A percentile compares a stretch with the other conserved stretches of the same genome.
Conservation (phyloP, 2,329 filamentous ascomycete species). For the Penicillium sp. region DNA sequence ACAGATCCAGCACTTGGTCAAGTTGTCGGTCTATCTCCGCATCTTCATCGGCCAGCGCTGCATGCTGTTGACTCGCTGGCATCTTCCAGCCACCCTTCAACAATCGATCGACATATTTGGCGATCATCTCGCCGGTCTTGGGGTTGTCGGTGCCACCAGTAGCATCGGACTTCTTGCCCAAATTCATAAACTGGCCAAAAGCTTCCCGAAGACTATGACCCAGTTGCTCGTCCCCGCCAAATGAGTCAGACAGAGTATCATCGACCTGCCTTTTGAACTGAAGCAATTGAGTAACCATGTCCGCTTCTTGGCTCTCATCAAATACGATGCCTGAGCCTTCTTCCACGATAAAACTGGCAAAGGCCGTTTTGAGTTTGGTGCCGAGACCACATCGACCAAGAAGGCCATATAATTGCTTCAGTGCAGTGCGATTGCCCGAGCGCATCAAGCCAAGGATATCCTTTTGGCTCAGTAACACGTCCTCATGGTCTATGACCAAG, state of each 20-base stretch:
- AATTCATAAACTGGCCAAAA: constrained; percentile 90
- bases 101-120: constrained; percentile 89
- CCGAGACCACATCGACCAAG: constrained; percentile 70
- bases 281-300: constrained; percentile 82
- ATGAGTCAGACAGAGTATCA: constrained; percentile 70
- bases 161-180: constrained; percentile 66
- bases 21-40: constrained; percentile 87
- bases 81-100: constrained; percentile 78
- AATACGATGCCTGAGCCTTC: constrained; percentile 76
- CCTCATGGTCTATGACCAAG: constrained; percentile 66
- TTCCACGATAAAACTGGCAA: constrained; percentile 72
- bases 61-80: constrained; percentile 43
- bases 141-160: constrained; percentile 80
- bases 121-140: constrained; percentile 97
- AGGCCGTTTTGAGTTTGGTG: constrained; percentile 66
- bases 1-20: constrained; percentile 88
- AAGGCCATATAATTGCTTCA: constrained; percentile 74
- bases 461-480: constrained; percentile 62
- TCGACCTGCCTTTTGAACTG: constrained; percentile 78
- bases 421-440: constrained; percentile 63
- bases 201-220: constrained; percentile 76
- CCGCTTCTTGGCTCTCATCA: constrained; percentile 71
- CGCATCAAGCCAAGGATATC: constrained; percentile 72
- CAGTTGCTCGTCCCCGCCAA: constrained; percentile 72
- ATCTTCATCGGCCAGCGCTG: constrained; percentile 77